These are phyloP conservation scores for Salvia hispanica DNA, from an alignment of 257 asterid species.

Conservation along the genomic window DNA sequence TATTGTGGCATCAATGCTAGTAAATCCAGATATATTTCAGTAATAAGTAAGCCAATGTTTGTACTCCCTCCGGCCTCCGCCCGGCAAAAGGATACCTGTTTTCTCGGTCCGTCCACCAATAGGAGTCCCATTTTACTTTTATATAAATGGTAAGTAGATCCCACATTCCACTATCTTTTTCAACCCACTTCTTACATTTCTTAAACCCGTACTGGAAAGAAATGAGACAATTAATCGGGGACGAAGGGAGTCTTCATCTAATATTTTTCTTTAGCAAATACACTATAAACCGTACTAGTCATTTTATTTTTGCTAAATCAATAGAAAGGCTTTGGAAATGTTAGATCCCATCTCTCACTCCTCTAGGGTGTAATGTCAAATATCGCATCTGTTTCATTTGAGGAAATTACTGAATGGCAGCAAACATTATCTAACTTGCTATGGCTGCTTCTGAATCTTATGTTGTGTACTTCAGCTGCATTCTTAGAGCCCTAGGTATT, in stretches of 20 bases:
- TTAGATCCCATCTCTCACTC: conserved; percentile 12
- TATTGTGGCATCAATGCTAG: conserved; percentile 4
- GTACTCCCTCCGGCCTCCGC: too few species aligned
- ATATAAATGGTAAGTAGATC: too few species aligned
- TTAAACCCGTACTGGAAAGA: too few species aligned
- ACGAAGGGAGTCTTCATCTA: neutral
- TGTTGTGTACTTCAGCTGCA: neutral
- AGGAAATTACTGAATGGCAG: conserved; percentile 4
- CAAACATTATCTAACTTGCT: neutral
- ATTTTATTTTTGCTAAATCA: neutral
- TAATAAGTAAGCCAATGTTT: neutral
- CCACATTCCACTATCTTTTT: too few species aligned
- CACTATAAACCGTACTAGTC: neutral
- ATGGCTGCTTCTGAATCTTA: conserved; percentile 16
- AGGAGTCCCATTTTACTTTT: too few species aligned
- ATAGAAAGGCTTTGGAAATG: neutral
- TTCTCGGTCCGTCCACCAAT: too few species aligned
- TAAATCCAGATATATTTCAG: conserved; percentile 7
- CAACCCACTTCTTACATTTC: too few species aligned
- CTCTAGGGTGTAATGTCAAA: neutral
- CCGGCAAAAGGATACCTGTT: too few species aligned
- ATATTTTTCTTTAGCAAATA: too few species aligned
- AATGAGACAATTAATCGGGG: too few species aligned
- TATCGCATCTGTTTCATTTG: neutral
- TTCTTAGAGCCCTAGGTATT: conserved; percentile 8